phyloP scores from a whole-genome alignment of 1,139 yeast species.

The Yamadazyma membranifaciens region DNA sequence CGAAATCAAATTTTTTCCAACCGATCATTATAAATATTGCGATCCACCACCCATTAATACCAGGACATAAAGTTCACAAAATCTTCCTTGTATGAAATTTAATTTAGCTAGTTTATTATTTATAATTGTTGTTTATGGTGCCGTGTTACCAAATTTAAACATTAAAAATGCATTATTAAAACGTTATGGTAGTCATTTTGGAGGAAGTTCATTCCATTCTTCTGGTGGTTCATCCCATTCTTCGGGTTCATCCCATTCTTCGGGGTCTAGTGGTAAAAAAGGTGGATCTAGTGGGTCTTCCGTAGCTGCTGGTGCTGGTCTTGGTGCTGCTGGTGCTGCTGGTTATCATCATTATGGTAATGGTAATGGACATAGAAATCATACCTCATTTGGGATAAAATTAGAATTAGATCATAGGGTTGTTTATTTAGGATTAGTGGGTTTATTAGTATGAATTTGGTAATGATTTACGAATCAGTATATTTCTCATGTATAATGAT shows the following conservation, averaged over 20 bases:
- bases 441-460: too few relatives aligned
- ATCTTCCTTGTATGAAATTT: background rate
- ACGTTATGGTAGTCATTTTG: background rate
- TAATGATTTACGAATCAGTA: too few relatives aligned
- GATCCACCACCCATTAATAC: too few relatives aligned
- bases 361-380: background rate
- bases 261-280: background rate
- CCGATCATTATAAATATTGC: too few relatives aligned
- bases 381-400: background rate
- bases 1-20: too few relatives aligned
- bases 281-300: background rate
- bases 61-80: background rate
- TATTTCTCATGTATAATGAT: background rate
- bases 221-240: background rate
- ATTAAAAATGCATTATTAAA: background rate
- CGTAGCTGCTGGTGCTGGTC: background rate
- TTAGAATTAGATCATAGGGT: background rate
- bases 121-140: background rate
- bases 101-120: background rate
- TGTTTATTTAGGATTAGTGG: background rate
- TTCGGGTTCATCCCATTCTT: background rate
- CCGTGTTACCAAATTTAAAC: background rate
- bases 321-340: conserved; percentile 2
- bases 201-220: background rate
- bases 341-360: background rate